Conservation (phyloP, 2,329 filamentous ascomycete genomes). For the Leptosphaerulina australis region DNA sequence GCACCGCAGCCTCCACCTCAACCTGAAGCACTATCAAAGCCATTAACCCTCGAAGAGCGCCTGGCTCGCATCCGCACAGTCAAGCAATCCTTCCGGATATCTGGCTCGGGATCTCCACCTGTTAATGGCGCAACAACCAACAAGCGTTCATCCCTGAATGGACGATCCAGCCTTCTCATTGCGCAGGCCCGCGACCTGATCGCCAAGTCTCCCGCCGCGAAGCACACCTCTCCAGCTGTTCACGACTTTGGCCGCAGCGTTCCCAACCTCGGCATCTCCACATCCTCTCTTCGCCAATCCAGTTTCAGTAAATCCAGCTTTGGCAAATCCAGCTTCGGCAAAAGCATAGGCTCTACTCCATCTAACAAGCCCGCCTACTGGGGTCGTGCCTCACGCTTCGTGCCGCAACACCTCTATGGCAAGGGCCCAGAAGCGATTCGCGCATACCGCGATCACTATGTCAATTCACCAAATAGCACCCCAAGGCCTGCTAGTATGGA, state of each 20-base stretch:
- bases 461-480: conserved; percentile 21
- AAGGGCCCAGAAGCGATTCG: conserved; percentile 41
- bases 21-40: not conserved
- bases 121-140: conserved; percentile 13
- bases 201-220: conserved; percentile 12
- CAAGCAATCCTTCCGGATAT: conserved; percentile 23
- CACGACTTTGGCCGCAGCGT: conserved; percentile 39
- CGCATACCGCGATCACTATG: conserved; percentile 31
- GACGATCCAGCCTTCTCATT: conserved; percentile 26
- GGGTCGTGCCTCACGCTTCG: conserved; percentile 42
- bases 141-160: conserved; percentile 21
- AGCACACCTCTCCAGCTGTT: conserved; percentile 15
- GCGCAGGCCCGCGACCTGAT: conserved; percentile 25
- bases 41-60: conserved; percentile 28
- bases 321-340: conserved; percentile 18
- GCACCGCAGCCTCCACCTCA: conserved; percentile 21
- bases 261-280: conserved; percentile 27
- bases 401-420: conserved; percentile 45
- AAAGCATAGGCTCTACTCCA: conserved; percentile 13
- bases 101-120: conserved; percentile 15
- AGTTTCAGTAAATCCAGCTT: conserved; percentile 18
- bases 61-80: conserved; percentile 33
- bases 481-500: conserved; percentile 24
- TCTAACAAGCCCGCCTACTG: conserved; percentile 39
- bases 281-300: conserved; percentile 20